Conservation (phyloP, 768 basidiomycete species). For the Dioszegia hungarica region DNA sequence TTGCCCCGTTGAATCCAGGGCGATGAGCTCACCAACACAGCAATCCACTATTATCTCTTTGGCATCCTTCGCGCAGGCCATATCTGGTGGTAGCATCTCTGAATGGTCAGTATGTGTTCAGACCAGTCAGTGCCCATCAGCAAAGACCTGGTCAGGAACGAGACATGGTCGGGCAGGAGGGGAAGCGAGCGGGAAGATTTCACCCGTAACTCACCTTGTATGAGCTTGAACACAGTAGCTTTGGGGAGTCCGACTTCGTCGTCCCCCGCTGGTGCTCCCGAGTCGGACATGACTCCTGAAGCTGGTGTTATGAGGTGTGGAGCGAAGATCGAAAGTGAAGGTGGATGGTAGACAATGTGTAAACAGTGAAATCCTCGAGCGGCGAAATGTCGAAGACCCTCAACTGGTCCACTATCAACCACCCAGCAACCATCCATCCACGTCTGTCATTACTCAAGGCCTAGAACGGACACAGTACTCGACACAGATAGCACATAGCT, state of each 20-base stretch:
- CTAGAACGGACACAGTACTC: too few relatives aligned
- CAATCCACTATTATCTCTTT: constrained; percentile 96
- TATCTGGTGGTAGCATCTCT: constrained; percentile 86
- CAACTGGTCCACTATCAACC: background rate
- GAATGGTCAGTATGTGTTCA: constrained; percentile 2
- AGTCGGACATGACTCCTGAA: constrained; percentile 73
- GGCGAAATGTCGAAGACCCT: background rate
- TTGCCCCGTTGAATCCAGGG: background rate
- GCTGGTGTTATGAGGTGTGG: background rate
- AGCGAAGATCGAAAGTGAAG: background rate
- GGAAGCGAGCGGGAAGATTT: too few relatives aligned
- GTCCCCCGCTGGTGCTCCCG: constrained; percentile 68
- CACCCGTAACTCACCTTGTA: constrained; percentile 61
- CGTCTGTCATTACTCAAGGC: too few relatives aligned
- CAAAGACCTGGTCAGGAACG: background rate
- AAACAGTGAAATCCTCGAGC: background rate
- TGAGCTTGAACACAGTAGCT: constrained; percentile 96
- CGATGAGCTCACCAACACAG: constrained; percentile 87
- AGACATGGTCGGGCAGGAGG: too few relatives aligned
- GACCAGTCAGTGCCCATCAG: background rate
- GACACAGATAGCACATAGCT: too few relatives aligned
- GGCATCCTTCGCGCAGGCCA: constrained; percentile 89
- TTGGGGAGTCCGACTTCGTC: constrained; percentile 94
- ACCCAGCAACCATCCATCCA: background rate
- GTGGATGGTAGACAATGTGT: constrained; percentile 1